Conservation (phyloP, 805 yeast species). For the Yarrowia hollandica region DNA sequence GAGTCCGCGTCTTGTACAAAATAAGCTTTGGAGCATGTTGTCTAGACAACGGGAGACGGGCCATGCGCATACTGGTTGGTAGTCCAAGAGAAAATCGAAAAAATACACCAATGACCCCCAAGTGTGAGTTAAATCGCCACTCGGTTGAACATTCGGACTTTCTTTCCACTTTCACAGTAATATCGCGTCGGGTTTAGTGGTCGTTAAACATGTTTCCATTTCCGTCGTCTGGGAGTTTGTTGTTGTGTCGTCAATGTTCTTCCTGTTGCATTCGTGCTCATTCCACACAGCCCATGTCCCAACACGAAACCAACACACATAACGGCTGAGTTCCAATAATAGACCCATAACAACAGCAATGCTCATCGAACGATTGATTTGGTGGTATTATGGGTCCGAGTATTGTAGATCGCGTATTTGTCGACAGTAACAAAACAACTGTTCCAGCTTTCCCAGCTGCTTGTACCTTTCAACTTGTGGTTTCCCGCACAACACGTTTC, state of each 20-base stretch:
- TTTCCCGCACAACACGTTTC: not conserved
- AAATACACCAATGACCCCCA: not conserved
- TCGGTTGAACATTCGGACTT: constrained; percentile 1
- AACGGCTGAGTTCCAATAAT: constrained; percentile 4
- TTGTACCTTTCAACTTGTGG: not conserved
- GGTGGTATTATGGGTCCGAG: not conserved
- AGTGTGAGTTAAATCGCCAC: constrained; percentile 22
- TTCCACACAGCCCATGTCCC: constrained; percentile 21
- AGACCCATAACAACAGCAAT: constrained; percentile 6
- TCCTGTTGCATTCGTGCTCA: too few species aligned
- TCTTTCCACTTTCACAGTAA: not conserved
- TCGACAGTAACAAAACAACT: not conserved
- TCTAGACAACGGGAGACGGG: constrained; percentile 6
- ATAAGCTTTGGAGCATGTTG: constrained; percentile 1
- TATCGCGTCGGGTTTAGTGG: not conserved
- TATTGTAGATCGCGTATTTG: not conserved
- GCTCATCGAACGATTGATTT: not conserved
- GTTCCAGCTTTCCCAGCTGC: not conserved
- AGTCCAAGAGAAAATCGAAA: not conserved
- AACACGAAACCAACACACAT: constrained; percentile 24
- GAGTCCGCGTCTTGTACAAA: not conserved
- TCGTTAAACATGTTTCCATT: too few species aligned
- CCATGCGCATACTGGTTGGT: not conserved
- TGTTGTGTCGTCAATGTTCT: too few species aligned
- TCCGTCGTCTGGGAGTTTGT: not conserved